Percentiles rank a stretch among this genome's conserved stretches.
These are phyloP conservation scores for Diddensiella santjacobensis DNA, from an alignment of 805 yeast species.

Conservation along the genomic window DNA sequence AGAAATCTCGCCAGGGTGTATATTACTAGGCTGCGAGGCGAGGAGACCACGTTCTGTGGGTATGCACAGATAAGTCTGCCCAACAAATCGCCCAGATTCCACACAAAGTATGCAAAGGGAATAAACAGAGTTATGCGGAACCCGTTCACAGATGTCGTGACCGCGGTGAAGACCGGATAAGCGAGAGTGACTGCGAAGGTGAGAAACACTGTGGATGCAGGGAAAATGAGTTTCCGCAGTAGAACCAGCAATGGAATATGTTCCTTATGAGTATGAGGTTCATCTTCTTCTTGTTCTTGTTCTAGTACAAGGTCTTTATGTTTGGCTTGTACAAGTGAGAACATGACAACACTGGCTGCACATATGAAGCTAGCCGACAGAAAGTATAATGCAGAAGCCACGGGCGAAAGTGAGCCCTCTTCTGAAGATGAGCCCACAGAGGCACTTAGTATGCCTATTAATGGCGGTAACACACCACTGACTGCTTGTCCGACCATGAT, in stretches of 20 bases:
- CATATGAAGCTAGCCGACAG: slow-evolving; percentile 50
- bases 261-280: slow-evolving; percentile 6
- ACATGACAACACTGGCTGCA: slow-evolving; percentile 39
- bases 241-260: slow-evolving; percentile 59
- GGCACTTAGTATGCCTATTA: slow-evolving; percentile 58
- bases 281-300: neutral
- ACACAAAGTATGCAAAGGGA: slow-evolving; percentile 74
- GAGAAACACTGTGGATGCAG: slow-evolving; percentile 66
- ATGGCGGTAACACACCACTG: slow-evolving; percentile 88
- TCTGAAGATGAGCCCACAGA: slow-evolving; percentile 26
- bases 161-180: slow-evolving; percentile 88
- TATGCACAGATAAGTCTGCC: slow-evolving; percentile 71
- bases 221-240: slow-evolving; percentile 58
- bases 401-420: slow-evolving; percentile 9
- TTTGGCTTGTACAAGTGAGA: slow-evolving; percentile 23
- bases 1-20: slow-evolving; percentile 52
- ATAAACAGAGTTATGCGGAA: slow-evolving; percentile 42
- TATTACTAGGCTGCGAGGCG: slow-evolving; percentile 43
- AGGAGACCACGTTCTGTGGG: slow-evolving; percentile 40
- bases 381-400: slow-evolving; percentile 38
- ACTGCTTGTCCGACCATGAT: slow-evolving; percentile 93
- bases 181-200: slow-evolving; percentile 70
- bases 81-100: slow-evolving; percentile 86
- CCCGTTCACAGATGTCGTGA: slow-evolving; percentile 50
- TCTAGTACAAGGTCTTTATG: neutral